Base-by-base conservation (phyloP, 2,329 filamentous ascomycete species). In the Pochonia chlamydosporia region DNA sequence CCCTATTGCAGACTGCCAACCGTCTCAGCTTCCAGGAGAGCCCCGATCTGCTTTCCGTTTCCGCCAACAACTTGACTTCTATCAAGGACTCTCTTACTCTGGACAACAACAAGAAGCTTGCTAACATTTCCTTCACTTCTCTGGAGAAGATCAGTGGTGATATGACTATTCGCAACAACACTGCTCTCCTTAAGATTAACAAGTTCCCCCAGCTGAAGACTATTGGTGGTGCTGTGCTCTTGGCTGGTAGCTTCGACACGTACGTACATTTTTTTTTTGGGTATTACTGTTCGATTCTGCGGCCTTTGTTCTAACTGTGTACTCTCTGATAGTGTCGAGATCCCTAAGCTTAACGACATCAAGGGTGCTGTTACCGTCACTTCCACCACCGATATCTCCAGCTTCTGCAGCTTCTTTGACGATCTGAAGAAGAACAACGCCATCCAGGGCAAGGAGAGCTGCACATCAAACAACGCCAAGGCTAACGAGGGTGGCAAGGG, bases 161-260 rank as follows among this genome's bases (percentile, higher is more conserved):
- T 65, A 80, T 95, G 65, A 82, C 86, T 58, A 81, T 99, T 62
- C 85, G 87, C 70, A 95, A 96, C 81, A 96, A 97, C 84, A 88
- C 89, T 51, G 73, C 75, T 47, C 78, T 96, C 28, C 58, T 69
- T 48, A 64, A 72, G 51, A 75, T 96, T 48, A 68, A 78, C 54
- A 81, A 81, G 28, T 87, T 97, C 70, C 76, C 78, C 52, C 64
- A 74, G 54, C 79, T 99, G 24, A 63, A 79, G 62, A 79, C 73
- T 47, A 81, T 96, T 49, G 92, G 91, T 71, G 89, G 89, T 59
- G 35, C 35, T 14, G 76, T 97, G 62, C 85, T 89, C 66, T 81
- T 96, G 66, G 83, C 84, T 59, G 93, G 93, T 61, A 86, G 82
- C 73, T 95, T 96, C 69, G 78, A 82, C 53, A 75, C 79, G 89